A percentile compares a stretch with the other conserved stretches of the same genome.
These are phyloP conservation scores for Aspergillus pseudonomiae DNA, from an alignment of 2,329 filamentous ascomycete species.

Conservation along the genomic window DNA sequence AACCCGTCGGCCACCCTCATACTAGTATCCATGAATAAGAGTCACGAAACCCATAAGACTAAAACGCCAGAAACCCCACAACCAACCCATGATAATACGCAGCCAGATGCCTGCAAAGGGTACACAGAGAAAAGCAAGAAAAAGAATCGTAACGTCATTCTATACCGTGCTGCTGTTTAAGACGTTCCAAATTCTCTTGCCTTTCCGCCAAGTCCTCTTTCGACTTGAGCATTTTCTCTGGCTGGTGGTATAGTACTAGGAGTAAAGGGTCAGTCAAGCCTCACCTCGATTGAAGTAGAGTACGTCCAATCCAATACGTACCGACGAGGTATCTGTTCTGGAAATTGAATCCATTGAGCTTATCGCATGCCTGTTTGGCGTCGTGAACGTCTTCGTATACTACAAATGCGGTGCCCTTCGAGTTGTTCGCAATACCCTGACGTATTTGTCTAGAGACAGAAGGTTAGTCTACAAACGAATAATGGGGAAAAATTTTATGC, in stretches of 20 bases:
- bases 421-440: constrained; percentile 94
- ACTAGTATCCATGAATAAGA: constrained; percentile 27
- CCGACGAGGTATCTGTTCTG: constrained; percentile 98
- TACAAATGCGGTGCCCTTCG: constrained; percentile 97
- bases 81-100: constrained; percentile 38
- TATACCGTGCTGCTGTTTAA: constrained; percentile 97
- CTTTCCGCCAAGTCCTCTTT: constrained; percentile 92
- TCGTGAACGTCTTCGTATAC: constrained; percentile 99
- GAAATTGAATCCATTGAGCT: constrained; percentile 99
- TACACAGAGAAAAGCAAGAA: constrained; percentile 33
- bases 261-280: constrained; percentile 12
- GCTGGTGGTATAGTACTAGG: constrained; percentile 72
- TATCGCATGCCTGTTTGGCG: constrained; percentile 98
- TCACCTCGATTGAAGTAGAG: neutral
- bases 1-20: constrained; percentile 33
- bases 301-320: constrained; percentile 54
- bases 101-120: constrained; percentile 38
- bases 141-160: constrained; percentile 67
- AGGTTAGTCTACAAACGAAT: constrained; percentile 6
- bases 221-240: constrained; percentile 79
- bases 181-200: constrained; percentile 95
- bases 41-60: constrained; percentile 39
- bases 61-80: constrained; percentile 46
- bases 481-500: neutral
- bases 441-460: constrained; percentile 80